Conservation (phyloP, 306 rosid species). For the Senna tora region DNA sequence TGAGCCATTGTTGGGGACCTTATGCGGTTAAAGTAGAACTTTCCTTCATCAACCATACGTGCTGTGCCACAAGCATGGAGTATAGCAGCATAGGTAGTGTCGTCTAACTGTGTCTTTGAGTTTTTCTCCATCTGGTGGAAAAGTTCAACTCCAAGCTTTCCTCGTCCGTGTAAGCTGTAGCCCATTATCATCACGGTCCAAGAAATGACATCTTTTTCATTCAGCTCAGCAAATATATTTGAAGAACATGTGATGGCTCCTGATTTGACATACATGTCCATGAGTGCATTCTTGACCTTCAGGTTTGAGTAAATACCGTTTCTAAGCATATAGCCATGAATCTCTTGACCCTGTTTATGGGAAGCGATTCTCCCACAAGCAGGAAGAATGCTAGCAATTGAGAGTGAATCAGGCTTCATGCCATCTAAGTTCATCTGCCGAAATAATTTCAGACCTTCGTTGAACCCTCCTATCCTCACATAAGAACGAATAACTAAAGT, state of each 20-base stretch:
- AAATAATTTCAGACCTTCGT: conserved; percentile 63
- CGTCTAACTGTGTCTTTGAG: conserved; percentile 43
- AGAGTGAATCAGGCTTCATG: conserved; percentile 49
- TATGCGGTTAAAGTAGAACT: conserved; percentile 51
- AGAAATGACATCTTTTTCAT: conserved; percentile 55
- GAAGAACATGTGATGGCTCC: conserved; percentile 58
- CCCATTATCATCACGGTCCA: conserved; percentile 72
- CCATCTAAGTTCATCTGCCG: conserved; percentile 60
- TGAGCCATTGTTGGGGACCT: conserved; percentile 48
- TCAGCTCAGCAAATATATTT: conserved; percentile 52
- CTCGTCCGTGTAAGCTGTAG: conserved; percentile 68
- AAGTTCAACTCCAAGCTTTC: conserved; percentile 54
- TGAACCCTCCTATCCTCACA: conserved; percentile 66
- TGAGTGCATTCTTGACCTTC: conserved; percentile 61
- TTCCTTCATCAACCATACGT: conserved; percentile 62
- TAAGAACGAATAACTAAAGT: conserved; percentile 54
- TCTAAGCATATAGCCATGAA: conserved; percentile 70
- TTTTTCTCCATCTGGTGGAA: conserved; percentile 52
- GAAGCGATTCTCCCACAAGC: conserved; percentile 72
- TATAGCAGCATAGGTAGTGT: conserved; percentile 50
- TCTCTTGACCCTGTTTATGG: conserved; percentile 62
- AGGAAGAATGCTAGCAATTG: conserved; percentile 65
- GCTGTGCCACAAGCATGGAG: conserved; percentile 70
- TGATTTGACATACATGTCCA: conserved; percentile 74
- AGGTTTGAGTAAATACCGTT: conserved; percentile 47